phyloP scores from a whole-genome alignment of 345 rosid genomes.

The Arabidopsis suecica region DNA sequence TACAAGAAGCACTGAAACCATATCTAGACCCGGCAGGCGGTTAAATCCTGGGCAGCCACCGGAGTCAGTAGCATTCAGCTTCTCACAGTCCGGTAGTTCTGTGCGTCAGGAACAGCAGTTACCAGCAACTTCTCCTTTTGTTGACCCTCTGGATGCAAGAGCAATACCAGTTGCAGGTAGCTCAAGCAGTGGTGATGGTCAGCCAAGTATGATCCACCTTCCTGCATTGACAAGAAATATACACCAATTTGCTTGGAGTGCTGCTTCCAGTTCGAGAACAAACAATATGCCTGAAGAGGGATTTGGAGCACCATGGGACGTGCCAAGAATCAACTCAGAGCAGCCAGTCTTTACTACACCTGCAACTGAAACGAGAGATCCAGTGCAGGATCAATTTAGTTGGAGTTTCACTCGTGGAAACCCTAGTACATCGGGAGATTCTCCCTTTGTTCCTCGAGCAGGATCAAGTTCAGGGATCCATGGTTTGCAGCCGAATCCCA shows the following conservation, averaged over 20 bases:
- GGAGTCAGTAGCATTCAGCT: conserved; percentile 55
- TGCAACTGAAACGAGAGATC: conserved; percentile 60
- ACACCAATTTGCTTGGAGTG: conserved; percentile 64
- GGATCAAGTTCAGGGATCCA: conserved; percentile 62
- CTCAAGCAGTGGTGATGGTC: conserved; percentile 50
- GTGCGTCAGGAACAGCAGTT: conserved; percentile 52
- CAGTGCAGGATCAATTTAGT: conserved; percentile 60
- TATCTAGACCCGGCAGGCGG: conserved; percentile 59
- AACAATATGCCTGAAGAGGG: conserved; percentile 55
- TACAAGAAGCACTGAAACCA: conserved; percentile 48
- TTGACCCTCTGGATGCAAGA: conserved; percentile 59
- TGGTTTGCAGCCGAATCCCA: conserved; percentile 50
- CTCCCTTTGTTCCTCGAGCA: conserved; percentile 51
- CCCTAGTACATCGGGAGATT: conserved; percentile 49
- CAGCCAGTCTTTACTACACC: conserved; percentile 60
- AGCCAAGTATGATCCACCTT: conserved; percentile 51
- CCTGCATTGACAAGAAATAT: conserved; percentile 55
- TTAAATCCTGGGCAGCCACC: conserved; percentile 49
- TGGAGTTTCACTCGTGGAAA: conserved; percentile 68
- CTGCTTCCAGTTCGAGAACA: conserved; percentile 58
- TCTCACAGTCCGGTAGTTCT: conserved; percentile 50
- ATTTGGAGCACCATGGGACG: conserved; percentile 53
- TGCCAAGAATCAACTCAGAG: conserved; percentile 56
- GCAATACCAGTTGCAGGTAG: conserved; percentile 42
- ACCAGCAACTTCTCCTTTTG: conserved; percentile 43